Base-by-base conservation (phyloP, 2,329 filamentous ascomycete species). In the Hansfordia pulvinata region DNA sequence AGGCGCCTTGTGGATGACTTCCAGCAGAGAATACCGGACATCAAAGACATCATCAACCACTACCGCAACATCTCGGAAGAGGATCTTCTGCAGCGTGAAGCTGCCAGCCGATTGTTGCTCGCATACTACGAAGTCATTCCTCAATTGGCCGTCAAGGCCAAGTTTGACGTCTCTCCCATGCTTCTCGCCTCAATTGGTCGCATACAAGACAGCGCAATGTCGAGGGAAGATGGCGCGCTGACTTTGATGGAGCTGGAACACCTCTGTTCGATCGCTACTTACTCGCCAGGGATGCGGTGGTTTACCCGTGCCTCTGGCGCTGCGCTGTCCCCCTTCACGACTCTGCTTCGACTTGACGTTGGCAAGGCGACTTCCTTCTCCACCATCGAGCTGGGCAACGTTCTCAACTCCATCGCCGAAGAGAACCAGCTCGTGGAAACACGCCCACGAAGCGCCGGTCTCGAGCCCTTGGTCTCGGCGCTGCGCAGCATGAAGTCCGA, bases 91-190 rank as follows among this genome's bases (percentile, higher is more conserved):
- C 82, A 86, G 43, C 70, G 78, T 31, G 81, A 92, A 42, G 75
- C 82, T 13, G 64, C 76, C n/a, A 79, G 79, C 31, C 76, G 81
- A 37, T 56, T 94, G 12, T 53, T 98, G 20, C 67, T 74, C 10
- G 63, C 86, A n/a, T 96, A 92, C 53, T 92, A 92, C 46, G 75
- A 86, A 44, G 64, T 81, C 3, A 65, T 84, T 7, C 86, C 90
- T 2, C 75, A 82, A 32, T 60, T 82, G 14, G 84, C 85, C 2
- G 61, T 92, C 10, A 76, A 78, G 36, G 79, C 85, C 39, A 90
- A 80, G 37, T 90, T 94, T 42, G 90, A 96, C 43, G 77, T 93
- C 4, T 90, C 88, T 0, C 58, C 78, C 1, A 65, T 79, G 12
- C 62, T 98, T 10, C 73, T 77, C 6, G 69, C 73, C 31, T 67